These are phyloP conservation scores for Skeletonema costatum DNA, from an alignment of 108 stramenopile species.

Conservation along the genomic window DNA sequence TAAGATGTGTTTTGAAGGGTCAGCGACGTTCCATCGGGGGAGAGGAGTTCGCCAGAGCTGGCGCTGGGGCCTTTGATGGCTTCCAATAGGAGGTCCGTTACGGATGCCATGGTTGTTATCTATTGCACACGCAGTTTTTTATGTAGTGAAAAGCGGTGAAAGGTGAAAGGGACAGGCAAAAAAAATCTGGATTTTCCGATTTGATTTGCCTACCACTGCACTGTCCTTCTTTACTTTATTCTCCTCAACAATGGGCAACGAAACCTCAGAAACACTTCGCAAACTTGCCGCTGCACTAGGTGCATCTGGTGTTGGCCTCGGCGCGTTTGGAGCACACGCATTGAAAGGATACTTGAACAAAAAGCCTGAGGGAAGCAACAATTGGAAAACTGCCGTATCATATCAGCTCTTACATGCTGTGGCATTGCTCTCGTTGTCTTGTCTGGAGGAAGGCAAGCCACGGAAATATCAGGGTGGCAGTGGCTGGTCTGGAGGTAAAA, in stretches of 20 bases:
- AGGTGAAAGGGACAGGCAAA: too few species aligned
- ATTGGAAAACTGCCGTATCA: constrained; percentile 80
- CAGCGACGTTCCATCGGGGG: constrained; percentile 48
- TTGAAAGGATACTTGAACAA: constrained; percentile 62
- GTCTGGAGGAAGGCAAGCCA: constrained; percentile 18
- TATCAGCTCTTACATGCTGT: constrained; percentile 86
- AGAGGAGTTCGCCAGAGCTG: constrained; percentile 39
- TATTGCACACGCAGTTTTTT: too few species aligned
- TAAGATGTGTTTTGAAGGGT: constrained; percentile 30
- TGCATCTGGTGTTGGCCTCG: constrained; percentile 64
- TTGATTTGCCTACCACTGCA: background rate
- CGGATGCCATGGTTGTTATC: constrained; percentile 10
- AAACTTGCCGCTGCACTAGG: constrained; percentile 65
- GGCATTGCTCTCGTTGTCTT: constrained; percentile 72
- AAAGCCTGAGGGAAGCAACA: constrained; percentile 52
- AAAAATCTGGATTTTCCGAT: too few species aligned
- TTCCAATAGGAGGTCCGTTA: constrained; percentile 29
- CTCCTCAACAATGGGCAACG: constrained; percentile 16
- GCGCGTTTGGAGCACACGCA: constrained; percentile 83
- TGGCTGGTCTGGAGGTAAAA: constrained; percentile 56
- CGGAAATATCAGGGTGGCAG: constrained; percentile 10
- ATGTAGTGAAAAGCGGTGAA: too few species aligned
- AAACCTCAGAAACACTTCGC: constrained; percentile 46
- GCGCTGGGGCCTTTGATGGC: constrained; percentile 21
- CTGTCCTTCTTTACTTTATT: too few species aligned